Base-by-base conservation (phyloP, 129 eudicot genomes). In the Tagetes patula region DNA sequence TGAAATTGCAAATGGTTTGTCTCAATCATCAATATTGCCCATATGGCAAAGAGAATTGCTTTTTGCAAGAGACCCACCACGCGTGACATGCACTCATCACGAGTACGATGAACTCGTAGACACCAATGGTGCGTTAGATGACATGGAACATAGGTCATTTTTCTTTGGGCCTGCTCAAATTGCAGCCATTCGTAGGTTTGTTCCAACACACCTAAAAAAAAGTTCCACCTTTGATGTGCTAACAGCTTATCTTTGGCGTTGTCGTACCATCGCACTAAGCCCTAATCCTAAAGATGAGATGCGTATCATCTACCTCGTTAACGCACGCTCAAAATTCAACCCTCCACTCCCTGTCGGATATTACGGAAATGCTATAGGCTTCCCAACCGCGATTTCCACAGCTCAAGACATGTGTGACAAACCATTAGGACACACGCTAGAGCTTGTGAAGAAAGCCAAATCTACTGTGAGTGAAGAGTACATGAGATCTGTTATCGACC, bases 211-310 rank as follows among this genome's bases (percentile, higher is more conserved):
- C 30, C 67, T 34, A 2, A 3, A 36, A 37, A 62, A n/a, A 2
- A 34, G 67, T 34, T 36, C 67, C 8, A 62, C 67, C 20, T 62
- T 62, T 62, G 67, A 62, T 9, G 42, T 62, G 30, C 31, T 62
- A 62, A 62, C 43, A 12, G 43, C 67, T 36, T 62, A 46, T 0
- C 20, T 62, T 36, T 53, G 60, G 60, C 34, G 60, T 53, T 53
- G 60, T 53, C 60, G 60, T 53, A 20, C 60, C 60, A 53, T 62
- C 30, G 67, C 67, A 3, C 30, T 62, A 13, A 11, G 38, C 33
- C 67, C 45, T 12, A 4, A 37, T 1, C 67, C 67, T 13, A 4
- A 62, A 3, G 67, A 62, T 6, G 43, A 62, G 31, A 62, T 62
- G 67, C 67, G 67, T 37, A 4, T 62, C 20, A 33, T 5, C 8